Evolutionary conservation across 2,329 filamentous ascomycete genomes (phyloP).

Genomic region (Aspergillus fischeri): DNA sequence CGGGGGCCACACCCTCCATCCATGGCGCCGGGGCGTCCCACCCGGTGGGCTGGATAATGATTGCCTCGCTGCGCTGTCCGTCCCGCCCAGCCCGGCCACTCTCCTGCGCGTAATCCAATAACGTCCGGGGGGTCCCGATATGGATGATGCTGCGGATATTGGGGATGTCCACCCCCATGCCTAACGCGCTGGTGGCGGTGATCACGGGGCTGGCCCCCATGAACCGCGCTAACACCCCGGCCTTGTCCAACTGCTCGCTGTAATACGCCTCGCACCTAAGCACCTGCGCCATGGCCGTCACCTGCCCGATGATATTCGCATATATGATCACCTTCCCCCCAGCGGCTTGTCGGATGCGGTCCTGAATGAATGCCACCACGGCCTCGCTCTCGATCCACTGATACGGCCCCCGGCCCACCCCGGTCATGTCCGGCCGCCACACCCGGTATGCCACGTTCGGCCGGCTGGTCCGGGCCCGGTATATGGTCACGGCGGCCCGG

Average conservation of each 20-base stretch:
- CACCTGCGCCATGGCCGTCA: too few species aligned
- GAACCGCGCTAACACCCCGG: background rate
- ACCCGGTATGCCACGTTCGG: slow-evolving; percentile 5
- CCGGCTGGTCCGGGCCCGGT: background rate
- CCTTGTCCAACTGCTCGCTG: background rate
- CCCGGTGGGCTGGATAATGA: too few species aligned
- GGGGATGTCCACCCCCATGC: slow-evolving; percentile 8
- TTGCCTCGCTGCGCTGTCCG: background rate
- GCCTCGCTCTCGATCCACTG: background rate
- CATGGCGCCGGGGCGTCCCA: too few species aligned
- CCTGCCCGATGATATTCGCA: too few species aligned
- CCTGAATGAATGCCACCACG: background rate
- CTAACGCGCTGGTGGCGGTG: slow-evolving; percentile 2
- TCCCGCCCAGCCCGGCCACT: slow-evolving; percentile 4
- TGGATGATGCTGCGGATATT: slow-evolving; percentile 10
- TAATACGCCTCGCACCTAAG: slow-evolving; percentile 2
- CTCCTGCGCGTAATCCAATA: slow-evolving; percentile 7
- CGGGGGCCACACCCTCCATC: too few species aligned
- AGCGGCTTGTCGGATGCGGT: background rate
- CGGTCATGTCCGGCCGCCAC: background rate
- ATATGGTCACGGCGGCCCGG: background rate
- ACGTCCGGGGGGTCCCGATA: background rate
- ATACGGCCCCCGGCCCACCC: background rate
- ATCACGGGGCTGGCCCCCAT: background rate
- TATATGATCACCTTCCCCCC: too few species aligned